phyloP scores from a whole-genome alignment of 805 yeast species.

The Yarrowia deformans region DNA sequence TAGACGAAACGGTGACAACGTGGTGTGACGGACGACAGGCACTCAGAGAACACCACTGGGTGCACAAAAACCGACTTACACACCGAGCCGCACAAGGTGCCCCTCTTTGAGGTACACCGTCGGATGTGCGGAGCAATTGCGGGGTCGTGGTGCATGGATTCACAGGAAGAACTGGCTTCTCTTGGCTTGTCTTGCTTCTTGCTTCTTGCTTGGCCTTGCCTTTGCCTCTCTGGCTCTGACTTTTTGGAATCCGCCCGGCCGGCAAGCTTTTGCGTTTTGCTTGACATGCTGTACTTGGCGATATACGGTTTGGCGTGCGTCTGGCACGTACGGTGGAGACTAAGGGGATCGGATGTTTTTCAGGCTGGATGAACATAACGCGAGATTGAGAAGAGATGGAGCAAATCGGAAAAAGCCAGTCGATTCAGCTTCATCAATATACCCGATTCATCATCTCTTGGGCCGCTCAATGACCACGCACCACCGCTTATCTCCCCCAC shows the following conservation, averaged over 20 bases:
- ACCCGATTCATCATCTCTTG: not conserved
- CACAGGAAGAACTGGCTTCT: not conserved
- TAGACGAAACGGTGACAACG: no score
- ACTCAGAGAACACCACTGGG: not conserved
- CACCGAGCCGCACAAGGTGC: not conserved
- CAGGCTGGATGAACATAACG: no score
- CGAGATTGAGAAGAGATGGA: not conserved
- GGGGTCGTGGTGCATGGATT: conserved; percentile 8
- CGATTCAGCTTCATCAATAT: not conserved
- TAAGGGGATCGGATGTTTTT: not conserved
- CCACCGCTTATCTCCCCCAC: not conserved
- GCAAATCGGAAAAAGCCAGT: not conserved
- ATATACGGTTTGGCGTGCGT: conserved; percentile 8
- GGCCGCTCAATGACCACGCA: no score
- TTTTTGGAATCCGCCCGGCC: conserved; percentile 18
- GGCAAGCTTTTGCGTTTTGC: conserved; percentile 6
- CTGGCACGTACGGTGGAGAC: conserved; percentile 13
- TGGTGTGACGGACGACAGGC: not conserved
- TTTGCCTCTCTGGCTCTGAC: not conserved
- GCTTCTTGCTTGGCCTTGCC: no score
- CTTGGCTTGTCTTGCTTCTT: no score
- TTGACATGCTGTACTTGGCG: not conserved
- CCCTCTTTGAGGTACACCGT: not conserved
- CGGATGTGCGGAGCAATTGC: conserved; percentile 30
- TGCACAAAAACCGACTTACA: not conserved